Conservation (phyloP, 1,139 yeast species). For the Geotrichum fermentans region DNA sequence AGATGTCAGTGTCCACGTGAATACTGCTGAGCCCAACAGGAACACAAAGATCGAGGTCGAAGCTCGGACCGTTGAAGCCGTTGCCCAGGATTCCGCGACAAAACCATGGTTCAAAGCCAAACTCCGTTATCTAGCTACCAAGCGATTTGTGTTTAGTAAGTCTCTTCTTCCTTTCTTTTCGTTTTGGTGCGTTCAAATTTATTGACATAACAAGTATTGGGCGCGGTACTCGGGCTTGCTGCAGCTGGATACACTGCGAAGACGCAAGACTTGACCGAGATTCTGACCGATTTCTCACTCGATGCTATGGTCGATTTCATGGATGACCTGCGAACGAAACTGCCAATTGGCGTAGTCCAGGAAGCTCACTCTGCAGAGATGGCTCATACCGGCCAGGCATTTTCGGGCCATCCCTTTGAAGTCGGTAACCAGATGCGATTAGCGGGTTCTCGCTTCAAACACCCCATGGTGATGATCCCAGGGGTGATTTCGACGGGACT, state of each 20-base stretch:
- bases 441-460: conserved; percentile 51
- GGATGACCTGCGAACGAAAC: conserved; percentile 36
- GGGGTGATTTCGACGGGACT: conserved; percentile 95
- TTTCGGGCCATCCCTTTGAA: conserved; percentile 76
- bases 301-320: conserved; percentile 34
- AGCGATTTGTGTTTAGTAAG: conserved; percentile 16
- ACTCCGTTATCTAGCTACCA: conserved; percentile 1
- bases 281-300: conserved; percentile 55
- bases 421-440: conserved; percentile 67
- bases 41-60: too few species aligned
- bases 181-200: too few species aligned
- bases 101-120: too few species aligned
- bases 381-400: conserved; percentile 19
- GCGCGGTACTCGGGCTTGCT: conserved; percentile 65
- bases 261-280: conserved; percentile 44
- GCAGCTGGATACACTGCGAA: conserved; percentile 63
- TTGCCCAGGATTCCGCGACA: too few species aligned
- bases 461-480: conserved; percentile 88
- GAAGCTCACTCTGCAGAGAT: conserved; percentile 55
- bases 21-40: too few species aligned
- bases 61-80: too few species aligned
- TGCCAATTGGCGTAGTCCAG: conserved; percentile 62
- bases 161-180: too few species aligned
- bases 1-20: too few species aligned
- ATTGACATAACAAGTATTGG: conserved; percentile 37